Base-by-base conservation (phyloP, 1,284 basidiomycete genomes). In the Cutaneotrichosporon cutaneum region DNA sequence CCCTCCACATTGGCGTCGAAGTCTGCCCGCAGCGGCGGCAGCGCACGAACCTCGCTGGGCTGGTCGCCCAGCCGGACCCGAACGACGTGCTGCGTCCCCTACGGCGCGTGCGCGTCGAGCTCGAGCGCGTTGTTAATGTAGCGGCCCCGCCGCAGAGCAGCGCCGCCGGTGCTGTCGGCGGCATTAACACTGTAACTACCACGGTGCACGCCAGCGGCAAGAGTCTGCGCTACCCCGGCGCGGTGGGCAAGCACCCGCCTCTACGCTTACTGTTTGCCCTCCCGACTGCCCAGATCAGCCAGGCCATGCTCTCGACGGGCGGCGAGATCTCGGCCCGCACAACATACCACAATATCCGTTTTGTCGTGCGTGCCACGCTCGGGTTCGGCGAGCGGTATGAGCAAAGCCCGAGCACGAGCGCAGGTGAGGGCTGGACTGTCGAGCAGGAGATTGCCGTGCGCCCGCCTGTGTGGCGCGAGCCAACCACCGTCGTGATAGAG, bases 261-360 rank as follows among this genome's bases (percentile, higher is more conserved):
- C 68, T 78, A 2, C 69, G 78, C 14, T 61, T 80, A 0, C 66
- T 80, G 2, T 80, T 80, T 61, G 74, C 76, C 24, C 57, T 80
- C 13, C 77, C 77, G 1, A 74, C 72, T 1, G 63, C 68, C 6
- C 70, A 68, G 27, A 53, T 69, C 21, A 69, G 69, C 21, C 62
- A 66, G 4, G 66, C 65, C 2, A 14, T 54, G 35, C 45, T 56
- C 1, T 70, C 72, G 2, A 70, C 70, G 2, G 77, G 75, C 60
- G 77, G 75, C 36, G 77, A 78, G 59, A 72, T 76, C 44, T 72
- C 71, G 3, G 65, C 68, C 26, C 54, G 56, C 10, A 70, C 74
- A 14, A 66, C 69, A 5, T 78, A 77, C 56, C 77, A 78, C 61
- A 39, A 24, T 8, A 70, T 75, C 26, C 59, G 63, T 0, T 79